Base-by-base conservation (phyloP, 2,329 filamentous ascomycete species). In the Diaporthe vaccinii region DNA sequence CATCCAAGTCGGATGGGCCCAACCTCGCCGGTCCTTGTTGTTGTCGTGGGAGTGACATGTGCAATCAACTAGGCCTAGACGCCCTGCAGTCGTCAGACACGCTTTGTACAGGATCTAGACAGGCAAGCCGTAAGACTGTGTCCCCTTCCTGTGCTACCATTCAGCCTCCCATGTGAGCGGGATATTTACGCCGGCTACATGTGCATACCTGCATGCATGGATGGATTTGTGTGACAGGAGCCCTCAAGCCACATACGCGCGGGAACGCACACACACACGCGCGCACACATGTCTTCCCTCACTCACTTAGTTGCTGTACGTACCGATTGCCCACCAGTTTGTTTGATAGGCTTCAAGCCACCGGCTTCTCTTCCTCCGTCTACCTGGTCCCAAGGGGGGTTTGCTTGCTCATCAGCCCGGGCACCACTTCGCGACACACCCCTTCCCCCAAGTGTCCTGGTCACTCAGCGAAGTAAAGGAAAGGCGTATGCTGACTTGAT, bases 341-440 rank as follows among this genome's bases (percentile, higher is more conserved):
- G 65, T 68, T 53, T 68, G 65, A 39, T 68, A 53, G n/a, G 22
- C 49, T 22, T 36, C 22, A 22, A 20, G 14, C 14, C 22, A 44
- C 2, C n/a, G 4, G 4, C 46, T 14, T 39, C 31, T 68, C 20
- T 46, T 53, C 22, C 28, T 39, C 20, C 22, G 4, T 22, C 17
- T 46, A n/a, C 17, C 8, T 10, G 7, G 25, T 25, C 41, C 8
- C 4, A 1, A 4, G 12, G 7, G 25, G 15, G 59, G 7, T 46
- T 68, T 68, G 46, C 65, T 53, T 39, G 20, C 59, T 62, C 39
- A 46, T 17, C 8, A 68, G 46, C 46, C 62, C 34, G 34, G 7
- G 31, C 62, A 28, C 39, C 59, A 9, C 10, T 3, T 14, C 36
- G 9, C 34, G 14, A 4, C 6, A 6, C 4, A 22, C 58, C 22